A percentile compares a stretch with the other conserved stretches of the same genome.
Conservation (phyloP, 2,329 filamentous ascomycete genomes). For the Clarireedia sp. region DNA sequence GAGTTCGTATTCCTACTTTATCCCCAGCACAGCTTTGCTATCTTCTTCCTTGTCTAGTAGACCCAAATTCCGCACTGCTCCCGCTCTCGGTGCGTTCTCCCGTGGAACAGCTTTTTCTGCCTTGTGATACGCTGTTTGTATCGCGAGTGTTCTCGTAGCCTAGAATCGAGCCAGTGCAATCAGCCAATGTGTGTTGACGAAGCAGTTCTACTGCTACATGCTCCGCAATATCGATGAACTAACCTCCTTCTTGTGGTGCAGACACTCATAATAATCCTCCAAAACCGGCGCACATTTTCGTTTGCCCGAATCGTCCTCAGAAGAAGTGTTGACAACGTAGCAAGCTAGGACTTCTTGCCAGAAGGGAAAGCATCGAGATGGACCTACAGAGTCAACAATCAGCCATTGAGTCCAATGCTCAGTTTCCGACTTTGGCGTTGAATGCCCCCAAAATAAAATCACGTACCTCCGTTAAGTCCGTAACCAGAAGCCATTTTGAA, state of each 20-base stretch:
- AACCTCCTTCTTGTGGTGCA: conserved; percentile 99
- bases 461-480: conserved; percentile 71
- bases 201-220: not conserved
- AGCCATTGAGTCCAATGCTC: conserved; percentile 17
- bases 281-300: conserved; percentile 77
- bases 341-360: conserved; percentile 99
- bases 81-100: conserved; percentile 73
- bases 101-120: conserved; percentile 65
- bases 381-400: conserved; percentile 18
- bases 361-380: conserved; percentile 87
- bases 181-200: not conserved
- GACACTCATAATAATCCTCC: conserved; percentile 97
- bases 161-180: conserved; percentile 2
- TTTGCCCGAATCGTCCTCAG: conserved; percentile 72
- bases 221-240: conserved; percentile 22
- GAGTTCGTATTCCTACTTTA: conserved; percentile 21
- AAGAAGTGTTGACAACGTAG: conserved; percentile 87
- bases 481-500: conserved; percentile 69
- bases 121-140: conserved; percentile 82
- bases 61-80: conserved; percentile 81
- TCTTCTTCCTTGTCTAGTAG: conserved; percentile 79
- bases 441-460: not conserved
- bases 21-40: conserved; percentile 47
- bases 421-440: not conserved
- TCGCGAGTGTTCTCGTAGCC: conserved; percentile 68